These are phyloP conservation scores for Lactarius quietus DNA, from an alignment of 768 basidiomycete species.

Conservation along the genomic window DNA sequence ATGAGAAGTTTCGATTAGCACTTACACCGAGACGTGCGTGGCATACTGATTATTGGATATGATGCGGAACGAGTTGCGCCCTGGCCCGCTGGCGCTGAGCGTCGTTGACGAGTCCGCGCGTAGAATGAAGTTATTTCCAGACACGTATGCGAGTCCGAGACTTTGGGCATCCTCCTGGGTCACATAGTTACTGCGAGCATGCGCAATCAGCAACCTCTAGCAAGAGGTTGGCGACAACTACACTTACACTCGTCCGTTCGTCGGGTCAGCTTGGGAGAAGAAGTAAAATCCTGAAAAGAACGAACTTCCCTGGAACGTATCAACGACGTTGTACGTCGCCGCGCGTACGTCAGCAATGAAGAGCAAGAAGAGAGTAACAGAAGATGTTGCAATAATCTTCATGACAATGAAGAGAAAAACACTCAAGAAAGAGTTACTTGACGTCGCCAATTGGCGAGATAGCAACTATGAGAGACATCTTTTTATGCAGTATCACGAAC, in stretches of 20 bases:
- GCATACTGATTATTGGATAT: constrained; percentile 50
- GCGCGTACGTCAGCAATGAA: constrained; percentile 39
- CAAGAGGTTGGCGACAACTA: not conserved
- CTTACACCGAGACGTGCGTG: constrained; percentile 53
- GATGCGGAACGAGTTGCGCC: constrained; percentile 57
- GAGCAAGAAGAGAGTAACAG: constrained; percentile 1
- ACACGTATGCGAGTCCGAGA: constrained; percentile 56
- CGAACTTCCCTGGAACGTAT: constrained; percentile 42
- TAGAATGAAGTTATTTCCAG: constrained; percentile 50
- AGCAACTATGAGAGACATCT: not conserved
- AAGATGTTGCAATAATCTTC: not conserved
- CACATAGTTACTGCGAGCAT: constrained; percentile 40
- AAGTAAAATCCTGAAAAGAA: constrained; percentile 52
- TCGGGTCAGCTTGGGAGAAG: constrained; percentile 54
- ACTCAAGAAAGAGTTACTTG: not conserved
- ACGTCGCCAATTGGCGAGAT: not conserved
- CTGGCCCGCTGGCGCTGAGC: constrained; percentile 46
- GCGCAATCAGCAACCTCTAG: not conserved
- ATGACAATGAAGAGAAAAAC: not conserved
- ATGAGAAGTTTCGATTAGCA: constrained; percentile 22
- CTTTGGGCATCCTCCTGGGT: constrained; percentile 44
- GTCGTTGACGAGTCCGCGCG: constrained; percentile 51
- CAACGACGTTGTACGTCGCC: constrained; percentile 45
- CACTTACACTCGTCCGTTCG: constrained; percentile 62
- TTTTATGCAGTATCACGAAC: not conserved